Base-by-base conservation (phyloP, 257 asterid species). In the Cruciata laevipes region DNA sequence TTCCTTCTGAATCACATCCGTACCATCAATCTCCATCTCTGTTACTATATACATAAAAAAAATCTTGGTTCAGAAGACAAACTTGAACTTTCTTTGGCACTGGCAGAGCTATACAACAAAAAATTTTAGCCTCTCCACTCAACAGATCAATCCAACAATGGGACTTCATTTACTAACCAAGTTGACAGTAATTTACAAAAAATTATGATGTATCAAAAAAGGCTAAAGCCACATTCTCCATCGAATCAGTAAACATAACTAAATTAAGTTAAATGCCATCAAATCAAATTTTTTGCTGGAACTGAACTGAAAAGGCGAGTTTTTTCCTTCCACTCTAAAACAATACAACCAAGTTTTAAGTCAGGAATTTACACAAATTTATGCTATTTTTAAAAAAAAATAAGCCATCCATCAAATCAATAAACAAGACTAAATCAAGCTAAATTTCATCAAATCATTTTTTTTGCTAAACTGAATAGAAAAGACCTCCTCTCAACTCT, bases 21-120 rank as follows among this genome's bases (percentile, higher is more conserved):
- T 65, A 68, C 79, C 25, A 59, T 83, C 95, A 70, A 78, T 76
- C 72, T 81, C 95, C 96, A 85, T 86, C 30, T 74, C 56, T 61
- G 69, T 25, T 35, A 32, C 42, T 67, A 18, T 20, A 10, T 21
- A 7, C 53, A 32, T 62, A 51, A 44, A n/a, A 12, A 66, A 66
- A 13, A 3, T 0, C 47, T 1, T 38, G 21, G 13, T 14, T 18
- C 5, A 44, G 5, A 44, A 4, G 32, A 30, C 0, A 25, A 27
- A 16, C 32, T 42, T n/a, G 14, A 4, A 44, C 17, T 25, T 44
- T 44, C 32, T 49, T 51, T 18, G n/a, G n/a, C 30, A 13, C n/a
- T n/a, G n/a, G n/a, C n/a, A 33, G 38, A 66, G 12, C 18, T 3
- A 65, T 12, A 16, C 33, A 20, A 66, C 3, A 42, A 16, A 27